Evolutionary conservation across 1,284 basidiomycete species (phyloP).

Genomic region (Puccinia hordei): DNA sequence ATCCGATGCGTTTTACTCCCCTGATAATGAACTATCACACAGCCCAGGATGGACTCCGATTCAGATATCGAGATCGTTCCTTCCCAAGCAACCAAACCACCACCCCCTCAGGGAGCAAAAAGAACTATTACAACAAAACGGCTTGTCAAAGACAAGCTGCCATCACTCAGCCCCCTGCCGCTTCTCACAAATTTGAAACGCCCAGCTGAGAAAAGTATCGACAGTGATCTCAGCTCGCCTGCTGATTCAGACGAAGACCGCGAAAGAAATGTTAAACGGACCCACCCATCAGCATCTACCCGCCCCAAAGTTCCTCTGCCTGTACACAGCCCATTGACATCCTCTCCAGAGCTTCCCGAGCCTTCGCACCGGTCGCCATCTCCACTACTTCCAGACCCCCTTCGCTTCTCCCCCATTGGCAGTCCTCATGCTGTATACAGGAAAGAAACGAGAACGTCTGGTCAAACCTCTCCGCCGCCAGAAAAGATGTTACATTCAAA

Average conservation of each 20-base stretch:
- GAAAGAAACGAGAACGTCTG: neutral
- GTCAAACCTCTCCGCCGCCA: neutral
- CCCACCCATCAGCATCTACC: neutral
- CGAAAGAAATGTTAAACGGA: neutral
- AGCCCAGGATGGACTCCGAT: slow-evolving; percentile 29
- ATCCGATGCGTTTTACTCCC: too few species aligned
- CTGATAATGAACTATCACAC: neutral
- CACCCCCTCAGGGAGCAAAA: neutral
- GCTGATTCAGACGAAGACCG: neutral
- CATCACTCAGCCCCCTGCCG: slow-evolving; percentile 13
- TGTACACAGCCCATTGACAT: neutral
- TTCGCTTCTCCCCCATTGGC: neutral
- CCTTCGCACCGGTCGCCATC: neutral
- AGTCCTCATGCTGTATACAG: neutral
- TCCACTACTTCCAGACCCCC: neutral
- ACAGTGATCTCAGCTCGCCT: neutral
- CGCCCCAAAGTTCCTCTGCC: neutral
- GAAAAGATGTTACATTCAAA: neutral
- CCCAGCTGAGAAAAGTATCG: neutral
- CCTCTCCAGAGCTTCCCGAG: neutral
- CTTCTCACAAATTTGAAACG: neutral
- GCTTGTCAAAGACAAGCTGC: neutral
- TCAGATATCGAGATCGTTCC: slow-evolving; percentile 27
- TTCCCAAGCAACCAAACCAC: neutral
- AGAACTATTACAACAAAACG: neutral